phyloP scores from a whole-genome alignment of 768 basidiomycete species.

The Cystofilobasidium bisporidii region DNA sequence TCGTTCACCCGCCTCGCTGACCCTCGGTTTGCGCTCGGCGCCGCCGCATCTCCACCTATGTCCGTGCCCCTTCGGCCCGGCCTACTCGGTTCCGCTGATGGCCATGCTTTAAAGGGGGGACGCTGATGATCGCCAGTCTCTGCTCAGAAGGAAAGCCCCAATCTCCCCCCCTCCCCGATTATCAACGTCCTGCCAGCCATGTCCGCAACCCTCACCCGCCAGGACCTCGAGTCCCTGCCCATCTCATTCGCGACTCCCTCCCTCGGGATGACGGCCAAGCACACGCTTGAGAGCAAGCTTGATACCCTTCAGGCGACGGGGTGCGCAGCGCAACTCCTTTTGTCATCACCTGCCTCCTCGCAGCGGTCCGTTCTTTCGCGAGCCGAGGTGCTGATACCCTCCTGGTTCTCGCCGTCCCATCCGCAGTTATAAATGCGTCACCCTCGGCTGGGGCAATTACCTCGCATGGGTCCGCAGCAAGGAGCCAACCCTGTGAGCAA shows the following conservation, averaged over 20 bases:
- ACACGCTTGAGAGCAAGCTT: not conserved
- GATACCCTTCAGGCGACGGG: not conserved
- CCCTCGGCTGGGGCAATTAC: not conserved
- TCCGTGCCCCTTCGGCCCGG: no score
- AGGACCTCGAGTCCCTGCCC: not conserved
- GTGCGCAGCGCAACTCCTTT: no score
- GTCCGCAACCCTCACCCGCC: not conserved
- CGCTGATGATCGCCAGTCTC: no score
- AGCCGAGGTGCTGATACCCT: not conserved
- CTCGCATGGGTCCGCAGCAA: not conserved
- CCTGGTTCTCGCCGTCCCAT: not conserved
- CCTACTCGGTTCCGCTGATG: no score
- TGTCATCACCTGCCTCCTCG: not conserved
- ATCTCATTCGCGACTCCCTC: not conserved
- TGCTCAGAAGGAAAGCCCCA: no score
- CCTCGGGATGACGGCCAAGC: not conserved
- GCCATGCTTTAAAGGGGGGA: no score
- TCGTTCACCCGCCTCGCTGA: no score
- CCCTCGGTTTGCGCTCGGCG: no score
- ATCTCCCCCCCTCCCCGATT: no score
- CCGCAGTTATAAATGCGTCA: not conserved
- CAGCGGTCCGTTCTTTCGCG: not conserved
- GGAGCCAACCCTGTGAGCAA: not conserved
- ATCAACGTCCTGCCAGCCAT: no score
- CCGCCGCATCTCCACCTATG: no score